Evolutionary conservation across 345 rosid species (phyloP), one percentile per base, ranked within the genome.

Genomic region (Conringia planisiliqua): DNA sequence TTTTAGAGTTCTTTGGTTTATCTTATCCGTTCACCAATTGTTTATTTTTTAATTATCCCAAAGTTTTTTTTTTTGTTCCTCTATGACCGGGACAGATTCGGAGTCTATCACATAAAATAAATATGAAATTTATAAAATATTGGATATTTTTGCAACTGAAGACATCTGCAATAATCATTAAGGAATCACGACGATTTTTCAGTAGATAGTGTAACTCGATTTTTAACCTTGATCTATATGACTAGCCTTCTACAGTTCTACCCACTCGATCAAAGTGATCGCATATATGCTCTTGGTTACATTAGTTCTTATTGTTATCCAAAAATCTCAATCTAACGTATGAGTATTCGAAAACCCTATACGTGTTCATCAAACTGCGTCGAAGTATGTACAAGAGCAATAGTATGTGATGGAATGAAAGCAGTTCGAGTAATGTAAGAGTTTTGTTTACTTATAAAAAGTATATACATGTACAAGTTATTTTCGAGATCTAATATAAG

Each of bases 401-500:
- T 32, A 32, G 7, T 32, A 30, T 32, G 35, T 30, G 43, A 35
- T 24, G 12, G 17, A 27, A 67, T 39, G 43, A 14, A 13, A 35
- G 43, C 54, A 63, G 14, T 22, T 73, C 5, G 27, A 43, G 47
- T 4, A 64, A 42, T 63, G 63, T 20, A 10, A 39, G 56, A 2
- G 59, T 26, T 42, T 40, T 73, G 38, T 32, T 43, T 11, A 33
- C 39, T 24, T 22, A 10, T 58, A 14, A 32, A 27, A 46, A 10
- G 58, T 36, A 61, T 2, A 54, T 47, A 62, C 18, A 63, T 16
- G 51, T 17, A 54, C 8, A 61, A 36, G 66, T 74, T 26, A 59
- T 36, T 74, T 74, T 74, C 35, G 6, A 57, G 72, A 47, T 36
- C 52, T 36, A 66, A 74, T 36, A 16, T 58, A 18, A 35, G 58